These are phyloP conservation scores for Lasiodiplodia sp. DNA, from an alignment of 2,329 filamentous ascomycete species.

Conservation along the genomic window DNA sequence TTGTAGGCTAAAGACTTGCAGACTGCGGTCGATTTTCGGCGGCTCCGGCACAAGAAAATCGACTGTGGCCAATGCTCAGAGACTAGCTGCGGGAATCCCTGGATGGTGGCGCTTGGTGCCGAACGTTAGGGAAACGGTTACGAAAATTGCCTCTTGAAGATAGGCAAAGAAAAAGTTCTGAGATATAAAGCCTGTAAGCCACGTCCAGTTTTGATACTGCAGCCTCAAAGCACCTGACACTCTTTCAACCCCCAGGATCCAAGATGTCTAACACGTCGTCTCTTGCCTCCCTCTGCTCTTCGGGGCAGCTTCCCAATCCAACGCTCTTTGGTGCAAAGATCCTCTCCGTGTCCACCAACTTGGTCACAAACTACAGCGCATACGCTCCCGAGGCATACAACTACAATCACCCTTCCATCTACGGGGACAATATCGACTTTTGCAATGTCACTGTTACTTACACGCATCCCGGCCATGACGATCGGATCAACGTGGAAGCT, in stretches of 20 bases:
- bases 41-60: not conserved
- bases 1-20: not conserved
- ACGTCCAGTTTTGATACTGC: not conserved
- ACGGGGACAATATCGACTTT: constrained; percentile 29
- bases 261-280: constrained; percentile 28
- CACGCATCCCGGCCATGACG: constrained; percentile 33
- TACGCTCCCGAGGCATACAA: constrained; percentile 31
- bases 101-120: no score
- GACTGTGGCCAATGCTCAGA: no score
- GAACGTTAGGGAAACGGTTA: not conserved
- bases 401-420: constrained; percentile 30
- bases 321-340: constrained; percentile 32
- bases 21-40: not conserved
- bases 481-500: constrained; percentile 31
- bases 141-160: not conserved
- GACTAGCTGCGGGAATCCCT: no score
- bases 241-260: not conserved
- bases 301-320: constrained; percentile 21
- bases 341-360: constrained; percentile 31
- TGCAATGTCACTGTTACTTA: constrained; percentile 36
- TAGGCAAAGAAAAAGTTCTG: not conserved
- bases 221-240: not conserved
- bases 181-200: not conserved
- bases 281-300: constrained; percentile 30
- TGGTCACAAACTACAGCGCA: constrained; percentile 32